Base-by-base conservation (phyloP, 1,284 basidiomycete genomes). In the Volvariella volvacea region DNA sequence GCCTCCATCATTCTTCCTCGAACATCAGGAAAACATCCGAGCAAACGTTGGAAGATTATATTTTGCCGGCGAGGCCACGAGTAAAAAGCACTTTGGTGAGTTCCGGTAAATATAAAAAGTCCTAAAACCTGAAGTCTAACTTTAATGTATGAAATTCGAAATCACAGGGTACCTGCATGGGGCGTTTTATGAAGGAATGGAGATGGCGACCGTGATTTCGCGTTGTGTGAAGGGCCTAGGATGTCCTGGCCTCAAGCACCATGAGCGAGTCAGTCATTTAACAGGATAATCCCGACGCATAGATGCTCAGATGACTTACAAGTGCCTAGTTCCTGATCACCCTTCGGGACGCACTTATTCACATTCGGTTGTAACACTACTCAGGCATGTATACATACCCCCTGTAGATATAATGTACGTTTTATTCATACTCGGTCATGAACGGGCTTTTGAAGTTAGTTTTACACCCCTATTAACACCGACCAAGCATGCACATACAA, bases 51-150 rank as follows among this genome's bases (percentile, higher is more conserved):
- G 66, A 9, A 64, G 68, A 25, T 60, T 84, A 7, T 81, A 74
- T 68, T 84, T 83, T 52, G 76, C 79, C 1, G 81, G 80, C 2
- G 81, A 84, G 57, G 78, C 76, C 3, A 80, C 74, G 10, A 80
- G 73, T 48, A 58, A 69, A 49, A 67, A 73, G 50, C 76, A 78
- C 42, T 62, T 83, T 20, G n/a, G 34, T 36, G 19, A 16, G 34
- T 36, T n/a, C 19, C 15, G 19, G 6, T 36, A 15, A 28, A 6
- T 7, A 8, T 7, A 6, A 36, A 7, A 7, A 20, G 4, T 15
- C 34, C 8, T 4, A n/a, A 16, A 16, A 8, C n/a, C n/a, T 36
- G 14, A 36, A 36, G 14, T 36, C 34, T 15, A 36, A 36, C 34
- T n/a, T 15, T 28, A 12, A 28, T 28, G 6, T 6, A 28, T 28